Base-by-base conservation (phyloP, 2,329 filamentous ascomycete genomes). In the Cyclaneusma minus region DNA sequence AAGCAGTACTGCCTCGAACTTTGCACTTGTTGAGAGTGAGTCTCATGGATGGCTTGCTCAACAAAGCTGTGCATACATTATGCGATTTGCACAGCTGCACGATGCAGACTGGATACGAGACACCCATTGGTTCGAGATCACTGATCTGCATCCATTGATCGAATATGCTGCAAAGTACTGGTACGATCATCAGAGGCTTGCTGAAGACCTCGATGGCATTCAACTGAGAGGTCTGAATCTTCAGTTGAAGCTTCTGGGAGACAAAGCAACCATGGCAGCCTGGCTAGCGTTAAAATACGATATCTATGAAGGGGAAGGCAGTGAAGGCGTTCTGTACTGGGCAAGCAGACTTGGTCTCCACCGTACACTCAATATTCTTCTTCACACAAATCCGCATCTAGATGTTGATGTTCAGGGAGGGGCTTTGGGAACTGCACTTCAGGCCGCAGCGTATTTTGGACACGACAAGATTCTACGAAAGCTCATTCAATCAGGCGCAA, bases 41-140 rank as follows among this genome's bases (percentile, higher is more conserved):
- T 42, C 35, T 13, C 32, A 27, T 21, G 13, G 18, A 10, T 31
- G 22, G 8, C 38, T 44, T 14, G 34, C 39, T 13, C 22, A 24
- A 22, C 27, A 38, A 10, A 45, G 43, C 25, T 29, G 46, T n/a
- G 31, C 30, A 8, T 45, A 48, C 27, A 22, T 43, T 7, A 31
- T 39, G 11, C 25, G 38, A 27, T 27, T 36, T 24, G 16, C 30
- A 11, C 15, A 21, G 10, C 18, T 1, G 24, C 13, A 16, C 18
- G 18, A 10, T 16, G 14, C 11, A 16, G n/a, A n/a, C n/a, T n/a
- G n/a, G n/a, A n/a, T n/a, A n/a, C n/a, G n/a, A n/a, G n/a, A n/a
- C n/a, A n/a, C n/a, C n/a, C n/a, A n/a, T n/a, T n/a, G n/a, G n/a
- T 22, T 21, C 25, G 26, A 29, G 6, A 29, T 21, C 21, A 18